Conservation (phyloP, 2,329 filamentous ascomycete species). For the Xylaria arbuscula region DNA sequence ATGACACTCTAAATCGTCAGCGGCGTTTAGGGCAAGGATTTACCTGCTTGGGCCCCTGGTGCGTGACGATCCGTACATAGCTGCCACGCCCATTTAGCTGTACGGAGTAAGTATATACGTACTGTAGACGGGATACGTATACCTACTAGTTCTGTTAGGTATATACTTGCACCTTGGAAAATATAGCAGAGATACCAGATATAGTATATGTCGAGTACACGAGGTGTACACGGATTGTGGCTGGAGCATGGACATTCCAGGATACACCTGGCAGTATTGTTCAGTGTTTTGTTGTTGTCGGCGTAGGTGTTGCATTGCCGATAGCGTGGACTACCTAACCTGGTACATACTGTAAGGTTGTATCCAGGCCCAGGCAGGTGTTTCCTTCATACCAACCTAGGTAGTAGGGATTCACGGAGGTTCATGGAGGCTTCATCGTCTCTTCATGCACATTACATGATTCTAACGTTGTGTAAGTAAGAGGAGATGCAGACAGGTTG, state of each 20-base stretch:
- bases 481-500: too few species aligned
- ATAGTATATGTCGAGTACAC: background rate
- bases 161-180: background rate
- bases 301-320: slow-evolving; percentile 5
- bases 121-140: background rate
- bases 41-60: slow-evolving; percentile 14
- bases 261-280: background rate
- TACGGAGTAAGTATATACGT: background rate
- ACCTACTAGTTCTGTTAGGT: background rate
- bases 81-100: background rate
- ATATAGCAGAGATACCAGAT: too few species aligned
- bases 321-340: too few species aligned
- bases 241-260: background rate
- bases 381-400: too few species aligned
- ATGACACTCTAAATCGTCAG: slow-evolving; percentile 27
- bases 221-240: background rate
- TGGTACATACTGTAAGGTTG: background rate
- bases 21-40: slow-evolving; percentile 28
- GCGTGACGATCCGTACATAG: slow-evolving; percentile 5
- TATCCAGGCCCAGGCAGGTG: background rate
- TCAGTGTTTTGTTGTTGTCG: slow-evolving; percentile 7
- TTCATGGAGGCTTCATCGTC: background rate
- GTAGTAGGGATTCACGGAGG: too few species aligned
- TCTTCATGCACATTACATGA: slow-evolving; percentile 32
- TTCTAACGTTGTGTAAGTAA: background rate